Base-by-base conservation (phyloP, 2,329 filamentous ascomycete species). In the Epichloe hybrida region DNA sequence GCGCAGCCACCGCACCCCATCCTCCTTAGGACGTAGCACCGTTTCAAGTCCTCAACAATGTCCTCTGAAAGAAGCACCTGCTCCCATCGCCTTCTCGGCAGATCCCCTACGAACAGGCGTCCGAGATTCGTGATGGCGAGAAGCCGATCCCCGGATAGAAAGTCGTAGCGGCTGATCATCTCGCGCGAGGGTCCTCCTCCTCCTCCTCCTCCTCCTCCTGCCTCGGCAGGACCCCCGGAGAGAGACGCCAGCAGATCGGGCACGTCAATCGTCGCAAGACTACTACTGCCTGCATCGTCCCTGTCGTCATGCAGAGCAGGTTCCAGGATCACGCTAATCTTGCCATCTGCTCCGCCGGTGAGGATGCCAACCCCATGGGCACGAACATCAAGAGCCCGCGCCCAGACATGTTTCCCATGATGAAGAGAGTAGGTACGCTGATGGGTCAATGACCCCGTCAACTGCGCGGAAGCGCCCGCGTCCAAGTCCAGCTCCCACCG, bases 381-480 rank as follows among this genome's bases (percentile, higher is more conserved):
- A 53, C 56, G 53, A 31, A 51, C 51, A 2, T 64, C 57, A 7
- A 75, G 53, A 12, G 78, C 79, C 38, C 81, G 74, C 0, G 89
- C 83, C 90, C 91, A 97, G 6, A 97, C 81, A 62, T 96, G 89
- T 66, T 96, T 98, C 6, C 93, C 93, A 36, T 72, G 75, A 62
- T 97, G 90, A 53, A 81, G 77, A 3, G 77, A 72, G 47, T 80
- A 76, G 7, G 75, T 79, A 2, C 73, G 70, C 2, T 73, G 61
- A 48, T 85, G 76, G 12, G 65, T 65, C 42, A 88, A 63, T 5
- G 57, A 65, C 0, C 56, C 58, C 2, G 45, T 48, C 48, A 55
- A 6, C n/a, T 35, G 43, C 15, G 42, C 48, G 1, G 48, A 20
- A 17, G 38, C 8, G 4, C 35, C 45, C 9, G 27, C 42, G 21